A percentile compares a stretch with the other conserved stretches of the same genome.
Evolutionary conservation across 257 asterid genomes (phyloP).

Genomic region (Przewalskia tangutica): DNA sequence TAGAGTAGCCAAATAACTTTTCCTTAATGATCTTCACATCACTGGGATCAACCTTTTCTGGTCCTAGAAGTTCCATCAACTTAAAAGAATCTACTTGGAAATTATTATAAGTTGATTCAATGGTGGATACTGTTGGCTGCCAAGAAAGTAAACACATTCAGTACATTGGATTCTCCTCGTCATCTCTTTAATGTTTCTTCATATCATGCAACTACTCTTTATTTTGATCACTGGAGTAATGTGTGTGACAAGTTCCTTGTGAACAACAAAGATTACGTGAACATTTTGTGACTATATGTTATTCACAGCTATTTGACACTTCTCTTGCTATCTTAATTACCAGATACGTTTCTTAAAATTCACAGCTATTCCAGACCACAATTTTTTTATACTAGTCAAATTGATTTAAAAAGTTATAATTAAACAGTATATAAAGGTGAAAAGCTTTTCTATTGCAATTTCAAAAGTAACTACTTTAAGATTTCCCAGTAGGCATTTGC

Average conservation of each 20-base stretch:
- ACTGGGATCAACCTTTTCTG: slow-evolving; percentile 80
- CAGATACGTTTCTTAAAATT: not conserved
- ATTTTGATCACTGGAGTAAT: not conserved
- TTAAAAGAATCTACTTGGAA: slow-evolving; percentile 90
- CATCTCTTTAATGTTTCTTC: not conserved
- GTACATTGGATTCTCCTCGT: slow-evolving; percentile 5
- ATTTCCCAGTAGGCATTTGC: not conserved
- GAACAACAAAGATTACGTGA: not conserved
- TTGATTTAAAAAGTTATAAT: not conserved
- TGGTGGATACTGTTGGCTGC: slow-evolving; percentile 38
- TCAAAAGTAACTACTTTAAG: not conserved
- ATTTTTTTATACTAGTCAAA: not conserved
- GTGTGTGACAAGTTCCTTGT: not conserved
- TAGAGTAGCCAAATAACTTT: slow-evolving; percentile 84
- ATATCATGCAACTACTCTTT: not conserved
- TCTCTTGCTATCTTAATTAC: not conserved
- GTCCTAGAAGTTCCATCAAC: slow-evolving; percentile 88
- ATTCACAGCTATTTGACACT: not conserved
- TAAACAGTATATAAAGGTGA: not conserved
- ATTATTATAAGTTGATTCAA: slow-evolving; percentile 53
- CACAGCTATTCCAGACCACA: not conserved
- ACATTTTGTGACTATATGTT: not conserved
- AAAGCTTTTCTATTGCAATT: not conserved
- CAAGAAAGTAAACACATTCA: slow-evolving; percentile 16
- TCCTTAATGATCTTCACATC: slow-evolving; percentile 75